Conservation (phyloP, 345 rosid genomes). For the Pistacia vera region DNA sequence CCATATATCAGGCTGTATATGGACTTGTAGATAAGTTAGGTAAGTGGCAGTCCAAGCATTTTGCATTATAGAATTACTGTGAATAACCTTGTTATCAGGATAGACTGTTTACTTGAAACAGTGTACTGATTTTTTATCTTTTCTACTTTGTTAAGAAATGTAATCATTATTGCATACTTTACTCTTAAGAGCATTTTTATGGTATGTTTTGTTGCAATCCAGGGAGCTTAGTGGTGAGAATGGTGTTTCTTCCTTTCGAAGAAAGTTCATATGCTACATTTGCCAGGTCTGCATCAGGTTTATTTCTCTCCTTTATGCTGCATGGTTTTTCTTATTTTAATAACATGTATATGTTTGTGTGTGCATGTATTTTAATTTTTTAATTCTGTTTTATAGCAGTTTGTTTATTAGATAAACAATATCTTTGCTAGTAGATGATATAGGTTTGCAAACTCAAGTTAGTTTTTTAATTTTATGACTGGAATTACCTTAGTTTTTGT, state of each 20-base stretch:
- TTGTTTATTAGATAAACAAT: neutral
- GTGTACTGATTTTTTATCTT: conserved; percentile 13
- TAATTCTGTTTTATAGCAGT: neutral
- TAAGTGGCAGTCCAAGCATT: conserved; percentile 28
- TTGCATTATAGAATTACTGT: conserved; percentile 7
- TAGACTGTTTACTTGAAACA: conserved; percentile 16
- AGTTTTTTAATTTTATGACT: neutral
- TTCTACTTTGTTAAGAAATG: conserved; percentile 14
- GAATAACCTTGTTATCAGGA: neutral
- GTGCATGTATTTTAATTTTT: neutral
- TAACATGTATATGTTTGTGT: neutral
- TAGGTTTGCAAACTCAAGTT: neutral
- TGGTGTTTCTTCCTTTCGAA: conserved; percentile 95
- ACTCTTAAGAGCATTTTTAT: conserved; percentile 11
- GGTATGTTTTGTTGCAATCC: conserved; percentile 20
- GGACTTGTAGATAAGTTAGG: conserved; percentile 96
- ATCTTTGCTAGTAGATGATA: conserved; percentile 1
- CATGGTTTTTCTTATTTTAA: conserved; percentile 2
- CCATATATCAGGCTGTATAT: conserved; percentile 94
- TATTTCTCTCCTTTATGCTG: conserved; percentile 47
- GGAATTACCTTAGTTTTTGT: conserved; percentile 4
- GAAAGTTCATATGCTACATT: conserved; percentile 93
- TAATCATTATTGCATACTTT: neutral
- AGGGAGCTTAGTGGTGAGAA: conserved; percentile 95
- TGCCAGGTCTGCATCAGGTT: conserved; percentile 99